Evolutionary conservation across 2,329 filamentous ascomycete species (phyloP), one percentile per base, ranked within the genome.

Genomic region (Ceratocystiopsis brevicomis): DNA sequence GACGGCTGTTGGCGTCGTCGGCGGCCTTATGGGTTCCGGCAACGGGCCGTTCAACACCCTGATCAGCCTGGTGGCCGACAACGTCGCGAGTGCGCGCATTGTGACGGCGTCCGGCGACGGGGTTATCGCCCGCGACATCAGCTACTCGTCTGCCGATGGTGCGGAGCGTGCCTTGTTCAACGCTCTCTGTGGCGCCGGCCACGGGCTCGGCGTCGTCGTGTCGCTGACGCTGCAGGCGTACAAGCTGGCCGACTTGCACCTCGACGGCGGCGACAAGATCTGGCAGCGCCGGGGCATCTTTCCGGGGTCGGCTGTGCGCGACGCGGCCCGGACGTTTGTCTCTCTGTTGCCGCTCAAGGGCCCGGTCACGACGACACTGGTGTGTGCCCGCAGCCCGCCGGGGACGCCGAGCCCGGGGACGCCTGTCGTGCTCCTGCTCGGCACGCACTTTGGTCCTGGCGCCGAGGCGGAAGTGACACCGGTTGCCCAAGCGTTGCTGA

Each of bases 21-120:
- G 55, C 0, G 44, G 47, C 30, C 39, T 54, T 0, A 46, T 59
- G 19, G 56, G 57, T 18, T 54, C 53, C 1, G 56, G 56, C 16
- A 52, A 44, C 16, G 50, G 52, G 15, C 33, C 51, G 0, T 41
- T 59, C 9, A 54, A 49, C 25, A 57, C 57, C 1, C 25, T 56
- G 6, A 52, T 58, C 14, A 57, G 60, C 12, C 53, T 58, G 44
- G 55, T 57, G 48, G 51, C 54, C 4, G 60, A 62, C 18, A 50
- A 54, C 11, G 49, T 57, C 9, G 41, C 54, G 1, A 50, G 51
- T 0, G 53, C 58, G 5, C 54, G 53, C 1, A 19, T 61, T 4
- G 40, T 60, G 3, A 56, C 54, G 0, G 48, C 52, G 1, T 21
- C 39, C 4, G 52, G 53, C 0, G 41, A 50, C 0, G 33, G 36